phyloP scores from a whole-genome alignment of 306 rosid genomes.

The Trifolium dubium region DNA sequence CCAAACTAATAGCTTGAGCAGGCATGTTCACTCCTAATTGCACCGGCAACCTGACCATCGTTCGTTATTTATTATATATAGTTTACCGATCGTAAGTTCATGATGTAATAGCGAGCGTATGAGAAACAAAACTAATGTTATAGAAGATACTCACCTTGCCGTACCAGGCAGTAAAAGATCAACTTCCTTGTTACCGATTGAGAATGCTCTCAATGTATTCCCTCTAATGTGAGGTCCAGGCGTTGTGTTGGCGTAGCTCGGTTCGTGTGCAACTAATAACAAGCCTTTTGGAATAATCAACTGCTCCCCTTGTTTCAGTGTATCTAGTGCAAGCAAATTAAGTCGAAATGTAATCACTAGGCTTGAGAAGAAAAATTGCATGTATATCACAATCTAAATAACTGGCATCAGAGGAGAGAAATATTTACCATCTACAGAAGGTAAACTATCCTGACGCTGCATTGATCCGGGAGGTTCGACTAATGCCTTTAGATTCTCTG shows the following conservation, averaged over 20 bases:
- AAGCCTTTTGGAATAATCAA: constrained; percentile 70
- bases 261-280: constrained; percentile 83
- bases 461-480: constrained; percentile 53
- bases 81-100: neutral
- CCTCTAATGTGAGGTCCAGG: constrained; percentile 99
- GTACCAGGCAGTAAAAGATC: constrained; percentile 94
- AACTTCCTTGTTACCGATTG: constrained; percentile 88
- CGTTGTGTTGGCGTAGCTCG: constrained; percentile 64
- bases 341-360: constrained; percentile 23
- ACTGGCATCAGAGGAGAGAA: constrained; percentile 30
- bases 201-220: constrained; percentile 72
- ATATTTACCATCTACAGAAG: constrained; percentile 54
- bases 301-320: constrained; percentile 54
- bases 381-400: constrained; percentile 7
- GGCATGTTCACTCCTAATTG: constrained; percentile 99
- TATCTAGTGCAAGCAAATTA: constrained; percentile 52
- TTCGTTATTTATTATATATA: neutral
- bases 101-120: neutral
- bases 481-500: constrained; percentile 75
- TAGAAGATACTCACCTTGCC: constrained; percentile 68
- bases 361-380: constrained; percentile 28
- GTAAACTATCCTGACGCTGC: constrained; percentile 46
- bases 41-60: constrained; percentile 70
- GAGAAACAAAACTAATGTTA: neutral
- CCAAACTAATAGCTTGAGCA: constrained; percentile 69